Conservation (phyloP, 805 yeast genomes). For the Teunomyces aglyptinius region DNA sequence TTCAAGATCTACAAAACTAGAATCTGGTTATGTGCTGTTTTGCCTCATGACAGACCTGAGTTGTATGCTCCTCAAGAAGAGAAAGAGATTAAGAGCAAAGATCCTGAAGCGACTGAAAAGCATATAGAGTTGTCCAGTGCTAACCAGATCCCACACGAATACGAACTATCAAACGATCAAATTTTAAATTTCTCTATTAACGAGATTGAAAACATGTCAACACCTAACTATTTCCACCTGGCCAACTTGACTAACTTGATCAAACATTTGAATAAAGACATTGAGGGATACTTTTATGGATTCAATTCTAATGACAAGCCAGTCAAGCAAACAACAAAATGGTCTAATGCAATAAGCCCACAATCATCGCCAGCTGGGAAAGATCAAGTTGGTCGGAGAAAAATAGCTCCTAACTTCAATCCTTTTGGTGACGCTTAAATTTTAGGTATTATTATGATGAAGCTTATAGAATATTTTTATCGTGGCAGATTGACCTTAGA, state of each 20-base stretch:
- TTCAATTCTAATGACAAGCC: slow-evolving; percentile 19
- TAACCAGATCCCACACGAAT: slow-evolving; percentile 33
- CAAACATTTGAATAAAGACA: slow-evolving; percentile 42
- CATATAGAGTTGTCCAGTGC: background rate
- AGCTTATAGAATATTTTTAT: background rate
- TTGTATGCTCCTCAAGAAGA: slow-evolving; percentile 18
- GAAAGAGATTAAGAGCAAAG: background rate
- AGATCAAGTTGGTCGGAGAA: slow-evolving; percentile 8
- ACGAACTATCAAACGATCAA: slow-evolving; percentile 38
- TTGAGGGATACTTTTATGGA: slow-evolving; percentile 42
- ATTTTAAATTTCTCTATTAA: slow-evolving; percentile 43
- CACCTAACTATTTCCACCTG: slow-evolving; percentile 53
- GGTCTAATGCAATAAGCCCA: background rate
- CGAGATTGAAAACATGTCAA: slow-evolving; percentile 39
- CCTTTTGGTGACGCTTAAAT: slow-evolving; percentile 22
- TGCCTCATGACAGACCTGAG: slow-evolving; percentile 39
- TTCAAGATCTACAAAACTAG: slow-evolving; percentile 47
- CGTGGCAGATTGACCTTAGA: background rate
- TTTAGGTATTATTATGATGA: background rate
- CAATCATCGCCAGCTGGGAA: slow-evolving; percentile 2
- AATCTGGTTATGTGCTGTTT: slow-evolving; percentile 48
- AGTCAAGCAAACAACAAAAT: slow-evolving; percentile 1
- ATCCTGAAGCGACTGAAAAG: background rate
- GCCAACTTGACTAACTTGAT: slow-evolving; percentile 48
- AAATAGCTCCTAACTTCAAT: slow-evolving; percentile 23